Conservation (phyloP, 2,329 filamentous ascomycete species). For the Epichloe glyceriae region DNA sequence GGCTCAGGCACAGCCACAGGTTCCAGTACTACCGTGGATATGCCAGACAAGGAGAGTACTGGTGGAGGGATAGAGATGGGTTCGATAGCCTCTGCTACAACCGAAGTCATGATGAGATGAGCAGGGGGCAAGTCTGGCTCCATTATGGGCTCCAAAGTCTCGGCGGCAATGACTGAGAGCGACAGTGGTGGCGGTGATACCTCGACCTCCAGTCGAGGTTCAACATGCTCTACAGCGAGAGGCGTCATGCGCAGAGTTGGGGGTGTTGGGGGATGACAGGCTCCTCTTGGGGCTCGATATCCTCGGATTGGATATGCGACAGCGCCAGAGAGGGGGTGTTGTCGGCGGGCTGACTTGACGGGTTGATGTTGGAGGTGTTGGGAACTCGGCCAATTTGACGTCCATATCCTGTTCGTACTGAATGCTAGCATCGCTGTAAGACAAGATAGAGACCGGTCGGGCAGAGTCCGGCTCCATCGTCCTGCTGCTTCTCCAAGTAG, state of each 20-base stretch:
- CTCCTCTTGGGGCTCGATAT: conserved; percentile 30
- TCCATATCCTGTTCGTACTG: conserved; percentile 38
- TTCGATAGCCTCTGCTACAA: conserved; percentile 18
- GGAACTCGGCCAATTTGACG: conserved; percentile 40
- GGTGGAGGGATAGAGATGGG: conserved; percentile 6
- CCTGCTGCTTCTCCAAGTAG: conserved; percentile 14
- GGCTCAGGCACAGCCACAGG: conserved; percentile 15
- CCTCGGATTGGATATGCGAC: conserved; percentile 31
- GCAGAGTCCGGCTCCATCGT: conserved; percentile 17
- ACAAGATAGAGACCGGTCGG: conserved; percentile 33
- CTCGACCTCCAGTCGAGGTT: conserved; percentile 16
- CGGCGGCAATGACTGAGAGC: conserved; percentile 18
- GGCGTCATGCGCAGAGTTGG: conserved; percentile 17
- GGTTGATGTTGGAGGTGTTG: conserved; percentile 35
- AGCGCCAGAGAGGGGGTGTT: conserved; percentile 25
- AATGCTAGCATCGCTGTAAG: conserved; percentile 40
- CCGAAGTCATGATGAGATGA: conserved; percentile 18
- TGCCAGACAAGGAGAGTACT: conserved; percentile 13
- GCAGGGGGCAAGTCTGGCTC: conserved; percentile 10
- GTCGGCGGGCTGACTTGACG: conserved; percentile 17
- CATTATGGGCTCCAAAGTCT: conserved; percentile 22
- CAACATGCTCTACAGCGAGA: conserved; percentile 17
- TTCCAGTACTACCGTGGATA: conserved; percentile 14
- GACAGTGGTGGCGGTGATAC: conserved; percentile 13
- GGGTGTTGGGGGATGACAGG: conserved; percentile 17